Conservation (phyloP, 1,284 basidiomycete genomes). For the Amylostereum areolatum region DNA sequence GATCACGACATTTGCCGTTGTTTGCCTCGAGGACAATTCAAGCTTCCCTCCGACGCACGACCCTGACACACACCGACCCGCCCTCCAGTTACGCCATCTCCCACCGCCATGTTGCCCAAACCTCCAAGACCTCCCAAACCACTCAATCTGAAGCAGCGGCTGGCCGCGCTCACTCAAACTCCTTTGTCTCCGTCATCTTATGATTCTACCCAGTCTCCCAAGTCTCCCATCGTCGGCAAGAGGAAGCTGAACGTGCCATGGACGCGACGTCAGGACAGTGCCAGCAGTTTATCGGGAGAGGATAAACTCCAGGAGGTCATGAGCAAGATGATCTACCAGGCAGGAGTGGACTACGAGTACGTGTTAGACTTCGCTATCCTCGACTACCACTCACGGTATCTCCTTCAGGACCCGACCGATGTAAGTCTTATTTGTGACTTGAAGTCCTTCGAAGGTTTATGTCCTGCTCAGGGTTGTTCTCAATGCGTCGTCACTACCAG, state of each 20-base stretch:
- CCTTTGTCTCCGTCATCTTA: slow-evolving; percentile 39
- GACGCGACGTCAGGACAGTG: slow-evolving; percentile 25
- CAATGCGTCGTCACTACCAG: slow-evolving; percentile 75
- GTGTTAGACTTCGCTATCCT: slow-evolving; percentile 15
- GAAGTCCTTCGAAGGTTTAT: background rate
- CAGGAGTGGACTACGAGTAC: slow-evolving; percentile 83
- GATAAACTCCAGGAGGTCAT: slow-evolving; percentile 61
- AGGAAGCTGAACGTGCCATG: slow-evolving; percentile 35
- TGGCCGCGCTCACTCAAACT: slow-evolving; percentile 49
- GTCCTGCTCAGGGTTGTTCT: slow-evolving; percentile 60
- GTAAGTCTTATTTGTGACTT: slow-evolving; percentile 36
- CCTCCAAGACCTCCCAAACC: slow-evolving; percentile 9
- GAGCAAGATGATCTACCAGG: slow-evolving; percentile 73
- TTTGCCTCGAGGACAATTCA: too few species aligned
- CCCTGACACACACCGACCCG: background rate
- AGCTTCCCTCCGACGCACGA: too few species aligned
- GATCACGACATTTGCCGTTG: too few species aligned
- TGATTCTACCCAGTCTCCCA: slow-evolving; percentile 19
- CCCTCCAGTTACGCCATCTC: background rate
- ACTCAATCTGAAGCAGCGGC: slow-evolving; percentile 50
- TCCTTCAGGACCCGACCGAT: slow-evolving; percentile 70
- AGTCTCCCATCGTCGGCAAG: slow-evolving; percentile 14
- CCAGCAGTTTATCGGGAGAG: slow-evolving; percentile 23
- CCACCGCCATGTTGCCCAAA: slow-evolving; percentile 6
- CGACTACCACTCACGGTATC: slow-evolving; percentile 1